Conservation (phyloP, 768 basidiomycete genomes). For the Nidularia sp. region DNA sequence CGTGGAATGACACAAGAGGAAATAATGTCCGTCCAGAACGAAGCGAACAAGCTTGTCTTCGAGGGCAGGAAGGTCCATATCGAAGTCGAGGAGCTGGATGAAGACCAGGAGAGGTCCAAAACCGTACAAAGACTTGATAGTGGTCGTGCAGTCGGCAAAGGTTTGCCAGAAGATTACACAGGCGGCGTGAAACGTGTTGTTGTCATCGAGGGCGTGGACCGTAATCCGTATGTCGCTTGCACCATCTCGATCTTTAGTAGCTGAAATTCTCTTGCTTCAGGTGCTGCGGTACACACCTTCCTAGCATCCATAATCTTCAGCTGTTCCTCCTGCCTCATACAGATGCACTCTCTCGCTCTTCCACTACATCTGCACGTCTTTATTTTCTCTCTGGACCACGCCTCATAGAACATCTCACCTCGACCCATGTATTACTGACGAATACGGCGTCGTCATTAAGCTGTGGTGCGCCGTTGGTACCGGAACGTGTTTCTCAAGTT, state of each 20-base stretch:
- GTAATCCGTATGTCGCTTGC: constrained; percentile 57
- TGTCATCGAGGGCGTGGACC: constrained; percentile 78
- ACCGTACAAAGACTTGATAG: constrained; percentile 31
- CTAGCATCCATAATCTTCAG: constrained; percentile 69
- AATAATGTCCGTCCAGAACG: constrained; percentile 53
- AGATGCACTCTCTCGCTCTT: constrained; percentile 58
- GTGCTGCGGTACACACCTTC: constrained; percentile 83
- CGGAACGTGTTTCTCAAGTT: constrained; percentile 64
- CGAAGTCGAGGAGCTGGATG: constrained; percentile 69
- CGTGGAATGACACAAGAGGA: constrained; percentile 64
- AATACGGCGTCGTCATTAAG: constrained; percentile 58
- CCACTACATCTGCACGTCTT: constrained; percentile 63
- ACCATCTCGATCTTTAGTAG: background rate
- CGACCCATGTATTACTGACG: constrained; percentile 53
- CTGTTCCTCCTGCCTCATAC: constrained; percentile 70
- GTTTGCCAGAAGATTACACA: constrained; percentile 68
- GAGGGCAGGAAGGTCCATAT: constrained; percentile 66
- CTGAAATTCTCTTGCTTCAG: constrained; percentile 23
- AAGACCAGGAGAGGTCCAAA: constrained; percentile 20
- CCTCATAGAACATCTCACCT: constrained; percentile 56
- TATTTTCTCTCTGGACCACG: constrained; percentile 85
- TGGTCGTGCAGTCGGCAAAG: constrained; percentile 51
- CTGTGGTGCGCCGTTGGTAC: constrained; percentile 62
- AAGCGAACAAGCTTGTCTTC: constrained; percentile 64
- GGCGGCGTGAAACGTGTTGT: constrained; percentile 78